A percentile compares a stretch with the other conserved stretches of the same genome.
Evolutionary conservation across 495 filamentous ascomycete species (phyloP).

Genomic region (Trichoderma reesei): DNA sequence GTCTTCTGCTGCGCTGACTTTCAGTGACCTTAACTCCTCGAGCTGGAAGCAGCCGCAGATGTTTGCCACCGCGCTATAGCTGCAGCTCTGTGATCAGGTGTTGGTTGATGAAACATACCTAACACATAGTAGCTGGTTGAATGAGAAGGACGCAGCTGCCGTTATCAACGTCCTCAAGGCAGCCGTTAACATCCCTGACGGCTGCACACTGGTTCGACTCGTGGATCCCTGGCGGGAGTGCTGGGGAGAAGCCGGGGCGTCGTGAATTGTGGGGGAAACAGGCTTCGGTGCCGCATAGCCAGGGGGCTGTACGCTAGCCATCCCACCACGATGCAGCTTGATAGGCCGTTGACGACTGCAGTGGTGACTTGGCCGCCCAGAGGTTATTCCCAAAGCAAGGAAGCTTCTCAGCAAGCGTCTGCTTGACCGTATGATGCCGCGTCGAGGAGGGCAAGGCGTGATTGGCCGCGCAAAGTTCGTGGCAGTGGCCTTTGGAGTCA

Average conservation of each 20-base stretch:
- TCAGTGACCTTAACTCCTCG: background rate
- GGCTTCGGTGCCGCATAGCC: background rate
- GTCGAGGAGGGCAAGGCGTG: background rate
- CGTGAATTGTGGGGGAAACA: conserved; percentile 4
- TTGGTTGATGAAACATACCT: background rate
- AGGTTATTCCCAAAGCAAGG: background rate
- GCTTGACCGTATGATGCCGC: background rate
- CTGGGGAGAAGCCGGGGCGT: background rate
- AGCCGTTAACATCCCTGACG: background rate
- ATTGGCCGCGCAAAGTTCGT: background rate
- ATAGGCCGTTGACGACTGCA: background rate
- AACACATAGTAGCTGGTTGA: background rate
- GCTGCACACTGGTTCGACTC: background rate
- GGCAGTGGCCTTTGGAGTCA: background rate
- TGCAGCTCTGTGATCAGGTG: background rate
- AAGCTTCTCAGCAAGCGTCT: background rate
- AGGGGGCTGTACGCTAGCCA: background rate
- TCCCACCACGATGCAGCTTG: conserved; percentile 4
- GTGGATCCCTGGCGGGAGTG: background rate
- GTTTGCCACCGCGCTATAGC: background rate
- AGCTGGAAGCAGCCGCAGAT: background rate
- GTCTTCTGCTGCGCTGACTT: background rate
- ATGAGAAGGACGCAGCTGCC: background rate
- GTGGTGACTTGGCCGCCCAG: background rate
- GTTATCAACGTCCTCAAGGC: background rate